phyloP scores from a whole-genome alignment of 352 stramenopile species.

The Globisporangium radiosum region DNA sequence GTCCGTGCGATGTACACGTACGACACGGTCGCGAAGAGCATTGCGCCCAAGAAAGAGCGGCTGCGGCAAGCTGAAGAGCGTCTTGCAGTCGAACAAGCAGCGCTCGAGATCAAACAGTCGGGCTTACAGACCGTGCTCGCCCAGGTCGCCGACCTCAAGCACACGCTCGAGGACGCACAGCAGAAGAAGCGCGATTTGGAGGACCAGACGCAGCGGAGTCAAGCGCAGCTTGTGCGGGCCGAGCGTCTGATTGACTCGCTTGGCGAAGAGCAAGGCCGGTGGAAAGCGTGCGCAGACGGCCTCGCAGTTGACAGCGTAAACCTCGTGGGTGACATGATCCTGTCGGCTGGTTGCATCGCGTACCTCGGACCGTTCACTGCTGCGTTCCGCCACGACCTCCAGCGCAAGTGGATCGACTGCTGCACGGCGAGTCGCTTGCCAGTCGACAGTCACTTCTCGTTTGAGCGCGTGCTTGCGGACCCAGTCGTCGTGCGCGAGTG shows the following conservation, averaged over 20 bases:
- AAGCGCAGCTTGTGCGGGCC: slow-evolving; percentile 86
- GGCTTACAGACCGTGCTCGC: slow-evolving; percentile 72
- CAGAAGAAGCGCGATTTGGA: slow-evolving; percentile 92
- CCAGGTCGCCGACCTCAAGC: slow-evolving; percentile 86
- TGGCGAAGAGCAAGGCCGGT: slow-evolving; percentile 87
- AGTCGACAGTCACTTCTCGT: slow-evolving; percentile 80
- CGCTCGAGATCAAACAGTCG: slow-evolving; percentile 85
- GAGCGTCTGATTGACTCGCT: slow-evolving; percentile 88
- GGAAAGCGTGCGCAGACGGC: slow-evolving; percentile 76
- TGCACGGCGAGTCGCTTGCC: slow-evolving; percentile 79
- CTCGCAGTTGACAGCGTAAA: slow-evolving; percentile 85
- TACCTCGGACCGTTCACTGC: slow-evolving; percentile 91
- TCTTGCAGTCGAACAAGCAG: slow-evolving; percentile 78
- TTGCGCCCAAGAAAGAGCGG: slow-evolving; percentile 91
- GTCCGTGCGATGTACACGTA: slow-evolving; percentile 92
- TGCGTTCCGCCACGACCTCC: slow-evolving; percentile 78
- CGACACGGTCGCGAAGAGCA: slow-evolving; percentile 90
- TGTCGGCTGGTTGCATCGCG: slow-evolving; percentile 89
- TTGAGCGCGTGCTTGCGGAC: slow-evolving; percentile 77
- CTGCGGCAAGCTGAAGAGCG: slow-evolving; percentile 84
- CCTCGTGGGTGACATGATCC: slow-evolving; percentile 90
- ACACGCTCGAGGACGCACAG: slow-evolving; percentile 80
- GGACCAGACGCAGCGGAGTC: slow-evolving; percentile 77
- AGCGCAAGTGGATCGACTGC: slow-evolving; percentile 76
- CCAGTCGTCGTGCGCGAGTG: slow-evolving; percentile 88